Conservation (phyloP, 352 stramenopile genomes). For the Stramenopiles sp. region DNA sequence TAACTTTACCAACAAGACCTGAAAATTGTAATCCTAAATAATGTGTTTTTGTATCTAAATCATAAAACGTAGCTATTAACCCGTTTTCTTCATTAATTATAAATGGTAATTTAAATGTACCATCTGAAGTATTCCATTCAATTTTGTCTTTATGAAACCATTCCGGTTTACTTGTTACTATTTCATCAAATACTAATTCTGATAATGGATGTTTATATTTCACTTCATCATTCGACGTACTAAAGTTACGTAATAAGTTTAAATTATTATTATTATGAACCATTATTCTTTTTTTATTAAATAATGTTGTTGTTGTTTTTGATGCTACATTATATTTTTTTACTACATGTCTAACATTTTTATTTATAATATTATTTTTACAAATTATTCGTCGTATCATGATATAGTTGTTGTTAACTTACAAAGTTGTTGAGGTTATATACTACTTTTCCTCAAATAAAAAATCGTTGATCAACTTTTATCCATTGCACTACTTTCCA, state of each 20-base stretch:
- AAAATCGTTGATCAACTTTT: too few species aligned
- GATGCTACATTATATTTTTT: neutral
- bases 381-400: too few species aligned
- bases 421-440: too few species aligned
- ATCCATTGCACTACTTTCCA: too few species aligned
- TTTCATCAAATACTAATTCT: neutral
- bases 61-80: neutral
- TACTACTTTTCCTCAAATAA: too few species aligned
- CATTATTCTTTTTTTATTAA: neutral
- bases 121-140: neutral
- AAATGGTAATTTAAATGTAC: neutral
- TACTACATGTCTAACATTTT: neutral
- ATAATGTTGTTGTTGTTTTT: neutral
- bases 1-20: neutral
- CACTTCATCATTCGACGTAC: too few species aligned
- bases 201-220: neutral
- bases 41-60: neutral
- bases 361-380: too few species aligned
- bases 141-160: neutral
- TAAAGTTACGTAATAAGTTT: neutral
- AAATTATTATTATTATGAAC: neutral
- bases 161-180: neutral
- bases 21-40: neutral
- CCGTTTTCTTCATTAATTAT: neutral
- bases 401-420: too few species aligned